These are phyloP conservation scores for Cucumis cinereus DNA, from an alignment of 306 rosid genomes.

Conservation along the genomic window DNA sequence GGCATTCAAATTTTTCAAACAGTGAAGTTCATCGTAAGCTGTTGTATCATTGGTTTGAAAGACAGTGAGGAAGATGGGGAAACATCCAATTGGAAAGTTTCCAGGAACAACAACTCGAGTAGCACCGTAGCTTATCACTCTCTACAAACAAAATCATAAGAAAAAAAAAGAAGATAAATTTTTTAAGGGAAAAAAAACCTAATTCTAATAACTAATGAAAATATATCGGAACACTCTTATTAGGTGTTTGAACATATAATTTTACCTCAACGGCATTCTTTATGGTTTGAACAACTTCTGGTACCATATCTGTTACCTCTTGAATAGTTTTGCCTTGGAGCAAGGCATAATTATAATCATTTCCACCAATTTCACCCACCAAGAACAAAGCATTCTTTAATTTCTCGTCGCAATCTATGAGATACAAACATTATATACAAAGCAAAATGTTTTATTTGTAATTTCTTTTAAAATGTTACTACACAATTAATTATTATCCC, in stretches of 20 bases:
- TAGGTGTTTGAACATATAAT: too few relatives aligned
- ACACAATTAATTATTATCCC: too few relatives aligned
- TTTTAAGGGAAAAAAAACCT: too few relatives aligned
- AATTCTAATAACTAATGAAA: too few relatives aligned
- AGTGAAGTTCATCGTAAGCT: neutral
- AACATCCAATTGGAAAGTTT: neutral
- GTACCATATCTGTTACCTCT: neutral
- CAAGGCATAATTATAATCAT: conserved; percentile 5
- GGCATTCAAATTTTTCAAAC: neutral
- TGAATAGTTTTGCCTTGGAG: conserved; percentile 1
- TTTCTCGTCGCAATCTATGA: conserved; percentile 11
- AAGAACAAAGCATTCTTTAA: neutral
- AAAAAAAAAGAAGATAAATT: too few relatives aligned
- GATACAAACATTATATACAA: too few relatives aligned
- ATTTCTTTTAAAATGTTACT: too few relatives aligned
- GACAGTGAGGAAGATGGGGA: neutral
- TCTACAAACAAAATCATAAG: neutral
- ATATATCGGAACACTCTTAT: too few relatives aligned
- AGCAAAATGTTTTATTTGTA: too few relatives aligned
- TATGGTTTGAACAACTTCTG: conserved; percentile 7
- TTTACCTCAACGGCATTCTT: conserved; percentile 1
- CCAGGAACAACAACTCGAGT: neutral
- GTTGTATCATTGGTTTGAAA: neutral
- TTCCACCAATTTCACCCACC: conserved; percentile 15
- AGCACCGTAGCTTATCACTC: neutral